These are phyloP conservation scores for Populus trichocarpa DNA, from an alignment of 441 rosid species.

Conservation along the genomic window DNA sequence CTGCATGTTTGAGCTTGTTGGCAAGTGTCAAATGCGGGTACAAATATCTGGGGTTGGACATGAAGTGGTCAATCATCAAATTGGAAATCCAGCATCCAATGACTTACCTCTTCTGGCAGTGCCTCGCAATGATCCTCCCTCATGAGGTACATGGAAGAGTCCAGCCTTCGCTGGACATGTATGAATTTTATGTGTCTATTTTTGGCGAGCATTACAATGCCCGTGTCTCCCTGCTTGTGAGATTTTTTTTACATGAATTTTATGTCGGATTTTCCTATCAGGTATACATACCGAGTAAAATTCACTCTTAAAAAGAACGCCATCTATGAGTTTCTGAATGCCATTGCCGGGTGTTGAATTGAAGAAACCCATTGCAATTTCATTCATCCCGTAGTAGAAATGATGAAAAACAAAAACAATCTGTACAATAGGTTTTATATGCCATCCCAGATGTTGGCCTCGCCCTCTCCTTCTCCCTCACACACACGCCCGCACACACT, in stretches of 20 bases:
- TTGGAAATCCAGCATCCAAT: conserved; percentile 20
- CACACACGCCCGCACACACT: background rate
- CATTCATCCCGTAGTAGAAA: too few species aligned
- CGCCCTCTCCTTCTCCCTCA: too few species aligned
- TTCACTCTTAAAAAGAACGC: background rate
- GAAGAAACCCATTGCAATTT: too few species aligned
- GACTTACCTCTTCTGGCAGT: conserved; percentile 9
- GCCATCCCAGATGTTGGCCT: background rate
- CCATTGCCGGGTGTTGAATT: too few species aligned
- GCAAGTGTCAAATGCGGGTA: conserved; percentile 48
- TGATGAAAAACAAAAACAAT: too few species aligned
- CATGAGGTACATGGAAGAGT: conserved; percentile 10
- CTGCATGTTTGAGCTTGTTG: conserved; percentile 63
- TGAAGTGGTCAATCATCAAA: conserved; percentile 20
- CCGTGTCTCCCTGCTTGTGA: background rate
- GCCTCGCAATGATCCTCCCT: conserved; percentile 7
- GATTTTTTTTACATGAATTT: background rate
- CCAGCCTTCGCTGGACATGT: background rate
- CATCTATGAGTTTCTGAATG: background rate
- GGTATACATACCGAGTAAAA: background rate
- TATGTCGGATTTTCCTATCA: background rate
- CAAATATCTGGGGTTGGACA: conserved; percentile 45
- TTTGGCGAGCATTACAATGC: conserved; percentile 1
- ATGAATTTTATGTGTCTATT: background rate
- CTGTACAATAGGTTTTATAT: background rate